A percentile compares a stretch with the other conserved stretches of the same genome.
These are phyloP conservation scores for Skeletonema tropicum DNA, from an alignment of 108 stramenopile species.

Conservation along the genomic window DNA sequence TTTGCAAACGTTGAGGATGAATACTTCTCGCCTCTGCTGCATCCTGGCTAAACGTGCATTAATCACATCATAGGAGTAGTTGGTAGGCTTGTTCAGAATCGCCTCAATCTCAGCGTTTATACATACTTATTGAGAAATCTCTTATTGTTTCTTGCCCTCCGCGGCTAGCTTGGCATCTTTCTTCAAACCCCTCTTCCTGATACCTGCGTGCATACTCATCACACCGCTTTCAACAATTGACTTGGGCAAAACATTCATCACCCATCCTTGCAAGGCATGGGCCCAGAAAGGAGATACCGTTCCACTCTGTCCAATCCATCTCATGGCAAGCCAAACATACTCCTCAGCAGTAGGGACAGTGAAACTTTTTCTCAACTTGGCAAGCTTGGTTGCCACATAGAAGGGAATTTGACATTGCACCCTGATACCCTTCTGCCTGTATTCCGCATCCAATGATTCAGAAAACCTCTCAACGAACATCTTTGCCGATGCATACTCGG, in stretches of 20 bases:
- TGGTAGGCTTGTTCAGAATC: background rate
- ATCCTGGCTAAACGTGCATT: background rate
- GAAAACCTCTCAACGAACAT: conserved; percentile 95
- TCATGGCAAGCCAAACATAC: conserved; percentile 83
- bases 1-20: conserved; percentile 9
- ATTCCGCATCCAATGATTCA: conserved; percentile 90
- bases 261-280: conserved; percentile 93
- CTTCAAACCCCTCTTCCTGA: conserved; percentile 91
- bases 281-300: conserved; percentile 91
- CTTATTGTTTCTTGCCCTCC: conserved; percentile 45
- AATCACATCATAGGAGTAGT: background rate
- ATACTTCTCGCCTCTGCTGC: conserved; percentile 3
- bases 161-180: conserved; percentile 83
- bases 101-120: background rate
- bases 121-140: background rate
- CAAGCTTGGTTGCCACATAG: conserved; percentile 97
- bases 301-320: conserved; percentile 86
- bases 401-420: conserved; percentile 98
- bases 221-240: conserved; percentile 63
- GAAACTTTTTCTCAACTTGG: conserved; percentile 93
- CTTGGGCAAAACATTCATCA: conserved; percentile 79
- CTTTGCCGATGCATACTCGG: conserved; percentile 97
- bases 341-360: conserved; percentile 87
- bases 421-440: conserved; percentile 83
- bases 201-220: conserved; percentile 90